A percentile compares a stretch with the other conserved stretches of the same genome.
Conservation (phyloP, 306 rosid species). For the Carpinus viminea region DNA sequence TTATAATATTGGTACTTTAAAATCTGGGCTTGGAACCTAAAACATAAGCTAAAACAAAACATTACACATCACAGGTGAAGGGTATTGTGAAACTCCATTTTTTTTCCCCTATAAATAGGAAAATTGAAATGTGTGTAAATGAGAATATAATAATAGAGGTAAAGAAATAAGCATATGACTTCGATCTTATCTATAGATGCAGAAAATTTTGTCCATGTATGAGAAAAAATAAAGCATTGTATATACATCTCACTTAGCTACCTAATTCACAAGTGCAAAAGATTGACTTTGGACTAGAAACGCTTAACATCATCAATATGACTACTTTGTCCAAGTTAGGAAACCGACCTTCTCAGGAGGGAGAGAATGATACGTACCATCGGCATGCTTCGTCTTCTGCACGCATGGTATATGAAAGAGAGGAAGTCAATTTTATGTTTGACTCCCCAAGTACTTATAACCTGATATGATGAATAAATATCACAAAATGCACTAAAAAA, state of each 20-base stretch:
- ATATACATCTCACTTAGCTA: neutral
- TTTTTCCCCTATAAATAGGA: neutral
- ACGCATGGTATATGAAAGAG: conserved; percentile 75
- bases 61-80: too few relatives aligned
- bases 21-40: too few relatives aligned
- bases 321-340: conserved; percentile 12
- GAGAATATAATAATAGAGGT: neutral
- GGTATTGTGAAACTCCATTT: too few relatives aligned
- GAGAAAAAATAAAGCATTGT: neutral
- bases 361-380: conserved; percentile 78
- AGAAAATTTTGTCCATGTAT: neutral
- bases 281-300: neutral
- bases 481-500: neutral
- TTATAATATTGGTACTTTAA: too few relatives aligned
- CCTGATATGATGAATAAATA: conserved; percentile 35
- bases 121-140: neutral
- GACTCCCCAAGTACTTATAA: conserved; percentile 87
- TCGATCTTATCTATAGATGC: too few relatives aligned
- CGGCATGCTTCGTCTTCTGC: conserved; percentile 83
- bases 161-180: too few relatives aligned
- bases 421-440: conserved; percentile 83
- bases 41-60: too few relatives aligned
- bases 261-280: conserved; percentile 6
- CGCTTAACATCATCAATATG: neutral
- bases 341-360: conserved; percentile 87